phyloP scores from a whole-genome alignment of 2,329 filamentous ascomycete species.

The Diaporthe sp. region DNA sequence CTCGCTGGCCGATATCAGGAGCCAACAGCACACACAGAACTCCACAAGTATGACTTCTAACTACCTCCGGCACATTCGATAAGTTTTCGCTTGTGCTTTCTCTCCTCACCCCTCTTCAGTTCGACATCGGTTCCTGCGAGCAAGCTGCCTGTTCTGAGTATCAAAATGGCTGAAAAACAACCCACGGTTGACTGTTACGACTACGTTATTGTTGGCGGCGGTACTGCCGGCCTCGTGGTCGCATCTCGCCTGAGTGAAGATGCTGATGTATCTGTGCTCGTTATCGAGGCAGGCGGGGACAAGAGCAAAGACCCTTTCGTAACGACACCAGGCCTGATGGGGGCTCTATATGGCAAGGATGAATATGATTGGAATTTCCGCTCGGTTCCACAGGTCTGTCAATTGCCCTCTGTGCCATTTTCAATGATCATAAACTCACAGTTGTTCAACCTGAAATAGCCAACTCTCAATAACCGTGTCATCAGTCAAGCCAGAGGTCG shows the following conservation, averaged over 20 bases:
- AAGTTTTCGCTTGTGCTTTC: background rate
- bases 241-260: conserved; percentile 56
- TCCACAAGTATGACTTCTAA: background rate
- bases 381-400: conserved; percentile 50
- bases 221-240: conserved; percentile 61
- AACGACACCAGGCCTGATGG: conserved; percentile 52
- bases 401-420: background rate
- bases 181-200: conserved; percentile 49
- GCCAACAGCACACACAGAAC: background rate
- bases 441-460: conserved; percentile 37
- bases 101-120: background rate
- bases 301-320: conserved; percentile 50
- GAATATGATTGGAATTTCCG: conserved; percentile 56
- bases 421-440: background rate
- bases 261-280: conserved; percentile 50
- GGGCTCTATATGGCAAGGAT: conserved; percentile 48
- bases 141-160: background rate
- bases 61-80: no score
- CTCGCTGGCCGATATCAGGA: background rate
- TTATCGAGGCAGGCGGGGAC: conserved; percentile 55
- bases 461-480: conserved; percentile 47
- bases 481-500: conserved; percentile 50
- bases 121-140: background rate
- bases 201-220: conserved; percentile 62
- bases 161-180: background rate